Percentiles rank a stretch among this genome's conserved stretches.
These are phyloP conservation scores for Thalassiosira livingstoniorum DNA, from an alignment of 352 stramenopile species.

Conservation along the genomic window DNA sequence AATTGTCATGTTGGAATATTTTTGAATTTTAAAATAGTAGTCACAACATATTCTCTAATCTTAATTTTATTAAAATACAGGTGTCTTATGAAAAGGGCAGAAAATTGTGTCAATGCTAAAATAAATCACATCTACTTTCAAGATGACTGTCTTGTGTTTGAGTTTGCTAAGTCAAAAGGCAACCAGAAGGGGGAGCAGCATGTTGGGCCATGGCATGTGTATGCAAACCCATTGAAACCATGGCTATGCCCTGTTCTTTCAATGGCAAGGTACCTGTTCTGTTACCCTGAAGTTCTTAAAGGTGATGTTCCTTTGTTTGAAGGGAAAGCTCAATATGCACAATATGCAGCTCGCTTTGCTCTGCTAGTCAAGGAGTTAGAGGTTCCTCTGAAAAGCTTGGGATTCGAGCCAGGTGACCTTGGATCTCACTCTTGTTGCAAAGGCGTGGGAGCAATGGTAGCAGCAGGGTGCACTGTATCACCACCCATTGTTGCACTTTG, in stretches of 20 bases:
- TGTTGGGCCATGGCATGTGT: conserved; percentile 53
- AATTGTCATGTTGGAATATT: too few relatives aligned
- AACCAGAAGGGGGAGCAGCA: conserved; percentile 24
- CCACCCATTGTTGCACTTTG: conserved; percentile 53
- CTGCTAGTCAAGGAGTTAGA: conserved; percentile 16
- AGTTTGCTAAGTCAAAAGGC: conserved; percentile 48
- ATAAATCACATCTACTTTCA: conserved; percentile 21
- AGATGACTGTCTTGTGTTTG: conserved; percentile 28
- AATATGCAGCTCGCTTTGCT: neutral
- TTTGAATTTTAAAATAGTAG: too few relatives aligned
- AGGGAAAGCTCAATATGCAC: conserved; percentile 7
- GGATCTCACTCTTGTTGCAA: conserved; percentile 50
- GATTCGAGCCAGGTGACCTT: conserved; percentile 25
- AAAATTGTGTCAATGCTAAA: conserved; percentile 36
- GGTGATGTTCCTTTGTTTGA: conserved; percentile 17
- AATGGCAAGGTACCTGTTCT: conserved; percentile 52
- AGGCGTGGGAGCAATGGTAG: conserved; percentile 29
- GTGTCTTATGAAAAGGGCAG: conserved; percentile 35
- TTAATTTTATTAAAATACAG: conserved; percentile 25
- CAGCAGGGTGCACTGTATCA: conserved; percentile 34
- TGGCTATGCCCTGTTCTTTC: conserved; percentile 44
- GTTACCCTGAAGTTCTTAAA: conserved; percentile 28
- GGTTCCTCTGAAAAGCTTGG: conserved; percentile 9
- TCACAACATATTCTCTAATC: conserved; percentile 6
- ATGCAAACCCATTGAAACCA: conserved; percentile 51